A percentile compares a stretch with the other conserved stretches of the same genome.
phyloP scores from a whole-genome alignment of 108 stramenopile genomes.

The Cyclotella choctawhatcheeana region DNA sequence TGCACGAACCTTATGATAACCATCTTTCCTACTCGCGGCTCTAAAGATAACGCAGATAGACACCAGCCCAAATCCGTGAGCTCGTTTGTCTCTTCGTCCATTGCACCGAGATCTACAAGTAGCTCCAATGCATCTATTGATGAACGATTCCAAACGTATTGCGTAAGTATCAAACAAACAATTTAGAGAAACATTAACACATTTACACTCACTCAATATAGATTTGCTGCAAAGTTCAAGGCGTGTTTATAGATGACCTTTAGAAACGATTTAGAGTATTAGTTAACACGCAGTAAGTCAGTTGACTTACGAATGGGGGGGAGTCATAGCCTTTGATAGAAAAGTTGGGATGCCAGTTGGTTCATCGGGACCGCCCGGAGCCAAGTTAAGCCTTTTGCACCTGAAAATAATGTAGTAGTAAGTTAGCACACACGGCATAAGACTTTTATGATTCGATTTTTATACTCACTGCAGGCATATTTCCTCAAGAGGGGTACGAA shows the following conservation, averaged over 20 bases:
- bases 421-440: too few species aligned
- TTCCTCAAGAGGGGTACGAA: slow-evolving; percentile 80
- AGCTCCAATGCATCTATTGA: slow-evolving; percentile 70
- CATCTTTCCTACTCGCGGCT: slow-evolving; percentile 80
- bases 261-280: too few species aligned
- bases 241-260: too few species aligned
- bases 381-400: slow-evolving; percentile 54
- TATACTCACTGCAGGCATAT: slow-evolving; percentile 72
- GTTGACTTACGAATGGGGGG: slow-evolving; percentile 67
- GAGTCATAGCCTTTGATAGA: slow-evolving; percentile 70
- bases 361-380: slow-evolving; percentile 71
- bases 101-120: slow-evolving; percentile 74
- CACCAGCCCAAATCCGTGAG: slow-evolving; percentile 75
- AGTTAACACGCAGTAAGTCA: too few species aligned
- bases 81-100: slow-evolving; percentile 75
- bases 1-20: too few species aligned
- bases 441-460: too few species aligned
- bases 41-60: slow-evolving; percentile 64
- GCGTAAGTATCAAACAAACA: too few species aligned
- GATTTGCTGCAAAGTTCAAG: too few species aligned
- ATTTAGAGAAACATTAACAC: too few species aligned
- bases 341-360: slow-evolving; percentile 73
- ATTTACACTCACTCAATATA: too few species aligned
- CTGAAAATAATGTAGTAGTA: too few species aligned
- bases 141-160: too few species aligned